Conservation (phyloP, 768 basidiomycete species). For the Hortiboletus flavorubellus region DNA sequence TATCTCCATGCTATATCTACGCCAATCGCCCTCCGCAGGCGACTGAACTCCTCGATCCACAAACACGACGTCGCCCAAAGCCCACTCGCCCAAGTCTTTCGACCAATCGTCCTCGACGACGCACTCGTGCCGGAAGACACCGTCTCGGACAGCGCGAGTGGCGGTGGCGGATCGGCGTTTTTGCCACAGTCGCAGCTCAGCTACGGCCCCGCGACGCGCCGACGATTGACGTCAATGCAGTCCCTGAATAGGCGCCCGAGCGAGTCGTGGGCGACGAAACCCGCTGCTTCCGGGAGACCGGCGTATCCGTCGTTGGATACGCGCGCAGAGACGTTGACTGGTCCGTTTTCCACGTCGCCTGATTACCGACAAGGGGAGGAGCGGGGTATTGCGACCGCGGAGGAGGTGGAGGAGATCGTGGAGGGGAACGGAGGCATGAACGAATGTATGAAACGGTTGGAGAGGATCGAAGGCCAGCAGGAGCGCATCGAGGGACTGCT, state of each 20-base stretch:
- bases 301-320: slow-evolving; percentile 22
- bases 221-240: slow-evolving; percentile 36
- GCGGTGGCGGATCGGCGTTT: slow-evolving; percentile 3
- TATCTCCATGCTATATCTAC: slow-evolving; percentile 11
- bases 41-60: slow-evolving; percentile 18
- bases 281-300: slow-evolving; percentile 7
- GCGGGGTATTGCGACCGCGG: slow-evolving; percentile 20
- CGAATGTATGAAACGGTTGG: slow-evolving; percentile 35
- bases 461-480: slow-evolving; percentile 43
- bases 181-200: slow-evolving; percentile 22
- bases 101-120: slow-evolving; percentile 59
- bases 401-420: slow-evolving; percentile 26
- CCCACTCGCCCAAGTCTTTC: slow-evolving; percentile 73
- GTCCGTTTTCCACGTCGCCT: slow-evolving; percentile 26
- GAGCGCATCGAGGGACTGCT: slow-evolving; percentile 48
- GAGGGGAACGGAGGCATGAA: slow-evolving; percentile 26
- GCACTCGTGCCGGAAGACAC: slow-evolving; percentile 35
- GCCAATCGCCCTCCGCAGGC: slow-evolving; percentile 17
- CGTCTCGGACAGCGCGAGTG: slow-evolving; percentile 11
- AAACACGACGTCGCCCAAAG: slow-evolving; percentile 33
- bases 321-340: slow-evolving; percentile 18
- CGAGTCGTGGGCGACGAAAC: slow-evolving; percentile 7
- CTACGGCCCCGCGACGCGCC: slow-evolving; percentile 40
- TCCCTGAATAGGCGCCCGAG: slow-evolving; percentile 15
- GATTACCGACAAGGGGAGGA: slow-evolving; percentile 14